Base-by-base conservation (phyloP, 2,329 filamentous ascomycete species). In the Hymenoscyphus fructigenus region DNA sequence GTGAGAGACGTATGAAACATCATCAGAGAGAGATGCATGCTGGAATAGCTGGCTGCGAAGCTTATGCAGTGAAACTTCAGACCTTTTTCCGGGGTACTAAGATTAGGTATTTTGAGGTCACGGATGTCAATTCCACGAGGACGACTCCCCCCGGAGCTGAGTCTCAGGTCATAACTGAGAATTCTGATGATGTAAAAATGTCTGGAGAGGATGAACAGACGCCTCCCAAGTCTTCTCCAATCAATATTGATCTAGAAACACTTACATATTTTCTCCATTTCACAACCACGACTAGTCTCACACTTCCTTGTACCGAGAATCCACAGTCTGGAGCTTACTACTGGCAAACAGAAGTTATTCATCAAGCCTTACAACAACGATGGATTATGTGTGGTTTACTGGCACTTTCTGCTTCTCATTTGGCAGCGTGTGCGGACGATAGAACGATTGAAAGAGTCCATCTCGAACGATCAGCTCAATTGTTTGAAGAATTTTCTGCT, bases 51-150 rank as follows among this genome's bases (percentile, higher is more conserved):
- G 1, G 75, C 77, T 63, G 68, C 7, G 67, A 68, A 53, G 66
- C 69, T 17, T 57, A 63, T 20, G 50, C 68, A 10, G 73, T 71
- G 12, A 69, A 65, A 17, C 68, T 78, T n/a, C 76, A 78, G 67
- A 78, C 76, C 0, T 77, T 78, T 66, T 79, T 78, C 65, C 41
- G 75, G 4, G 76, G 76, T 4, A 78, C 75, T 1, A 78, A 78
- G 67, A 36, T 78, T 14, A 71, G 68, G 38, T 78, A 79, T 64
- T 79, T 79, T 59, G 73, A 78, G 63, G 76, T 79, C 50, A 15
- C 55, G 2, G 44, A 50, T 1, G n/a, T 23, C 1, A 50, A 10
- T 50, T 1, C 2, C n/a, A 50, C 44, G 3, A 26, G 5, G n/a
- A 47, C 29, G 6, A 20, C n/a, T 38, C 1, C 34, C 34, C 34